Conservation (phyloP, 441 rosid species). For the Flueggea neowawraea region DNA sequence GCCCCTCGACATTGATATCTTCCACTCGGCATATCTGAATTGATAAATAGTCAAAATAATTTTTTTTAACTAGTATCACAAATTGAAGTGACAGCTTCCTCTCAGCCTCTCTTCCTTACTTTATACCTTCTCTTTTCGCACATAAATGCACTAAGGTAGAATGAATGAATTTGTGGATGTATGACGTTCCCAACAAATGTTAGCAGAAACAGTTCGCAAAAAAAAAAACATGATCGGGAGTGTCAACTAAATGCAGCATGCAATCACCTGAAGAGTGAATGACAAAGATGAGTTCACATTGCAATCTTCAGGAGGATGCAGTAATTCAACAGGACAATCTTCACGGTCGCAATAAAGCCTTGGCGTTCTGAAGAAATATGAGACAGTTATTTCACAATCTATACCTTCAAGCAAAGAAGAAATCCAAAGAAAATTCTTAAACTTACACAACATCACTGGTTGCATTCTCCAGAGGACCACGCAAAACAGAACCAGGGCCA, state of each 20-base stretch:
- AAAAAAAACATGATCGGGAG: too few relatives aligned
- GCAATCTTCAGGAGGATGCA: slow-evolving; percentile 99
- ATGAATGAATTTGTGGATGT: too few relatives aligned
- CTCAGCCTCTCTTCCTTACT: too few relatives aligned
- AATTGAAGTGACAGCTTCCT: too few relatives aligned
- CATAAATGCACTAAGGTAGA: too few relatives aligned
- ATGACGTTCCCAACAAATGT: too few relatives aligned
- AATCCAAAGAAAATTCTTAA: slow-evolving; percentile 18
- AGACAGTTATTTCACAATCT: slow-evolving; percentile 13
- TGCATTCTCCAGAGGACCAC: slow-evolving; percentile 89
- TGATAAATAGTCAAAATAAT: slow-evolving; percentile 14
- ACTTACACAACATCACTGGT: slow-evolving; percentile 87
- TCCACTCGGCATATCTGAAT: slow-evolving; percentile 96
- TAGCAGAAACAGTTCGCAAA: too few relatives aligned
- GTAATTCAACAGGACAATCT: slow-evolving; percentile 86
- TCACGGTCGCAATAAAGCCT: slow-evolving; percentile 76
- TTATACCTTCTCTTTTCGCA: too few relatives aligned
- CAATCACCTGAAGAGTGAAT: slow-evolving; percentile 95
- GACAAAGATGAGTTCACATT: slow-evolving; percentile 95
- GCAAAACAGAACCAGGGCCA: slow-evolving; percentile 89
- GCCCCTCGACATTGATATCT: slow-evolving; percentile 87
- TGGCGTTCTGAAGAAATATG: slow-evolving; percentile 58
- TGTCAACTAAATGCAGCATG: not conserved
- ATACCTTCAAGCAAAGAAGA: slow-evolving; percentile 10
- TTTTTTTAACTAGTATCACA: too few relatives aligned